Evolutionary conservation across 2,329 filamentous ascomycete species (phyloP), one percentile per base, ranked within the genome.

Genomic region (Penicillium sp.): DNA sequence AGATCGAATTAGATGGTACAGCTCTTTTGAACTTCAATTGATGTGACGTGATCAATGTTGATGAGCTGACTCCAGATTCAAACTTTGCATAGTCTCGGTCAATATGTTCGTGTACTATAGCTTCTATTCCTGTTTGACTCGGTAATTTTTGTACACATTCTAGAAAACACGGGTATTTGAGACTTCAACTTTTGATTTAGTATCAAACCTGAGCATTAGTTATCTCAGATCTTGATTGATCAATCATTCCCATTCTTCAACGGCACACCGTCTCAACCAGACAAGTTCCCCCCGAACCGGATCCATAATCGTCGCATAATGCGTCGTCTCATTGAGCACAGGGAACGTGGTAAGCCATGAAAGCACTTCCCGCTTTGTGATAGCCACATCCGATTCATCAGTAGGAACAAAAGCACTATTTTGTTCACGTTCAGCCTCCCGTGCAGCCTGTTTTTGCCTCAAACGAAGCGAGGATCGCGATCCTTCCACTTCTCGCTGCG

Each of bases 281-380:
- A 61, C 53, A 14, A 79, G 59, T 9, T 60, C 57, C 0, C 75
- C 75, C 10, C 54, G 55, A 4, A 43, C 54, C 3, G 77, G 72
- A 57, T 80, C 76, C 70, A 82, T 71, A 17, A 81, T 59, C 13
- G 69, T 68, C 3, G 70, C 69, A 56, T 74, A 81, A 57, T 82
- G 76, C 2, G 75, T 79, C 23, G 63, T 65, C 38, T 77, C 72
- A 49, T 79, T 80, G 11, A 69, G 69, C 3, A 74, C 72, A 0
- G 77, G 77, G 42, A 70, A 74, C 10, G 60, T 60, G 14, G 62
- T 60, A 6, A 78, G 59, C 75, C 76, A 76, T 8, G 58, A 48
- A 2, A 67, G 58, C 2, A 78, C 50, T 18, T 67, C 60, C 10
- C 43, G 33, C 7, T 59, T 54, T 42, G 50, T 57, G 18, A 57